A percentile compares a stretch with the other conserved stretches of the same genome.
These are phyloP conservation scores for Heliamphora exappendiculata DNA, from an alignment of 148 eudicot genomes.

Conservation along the genomic window DNA sequence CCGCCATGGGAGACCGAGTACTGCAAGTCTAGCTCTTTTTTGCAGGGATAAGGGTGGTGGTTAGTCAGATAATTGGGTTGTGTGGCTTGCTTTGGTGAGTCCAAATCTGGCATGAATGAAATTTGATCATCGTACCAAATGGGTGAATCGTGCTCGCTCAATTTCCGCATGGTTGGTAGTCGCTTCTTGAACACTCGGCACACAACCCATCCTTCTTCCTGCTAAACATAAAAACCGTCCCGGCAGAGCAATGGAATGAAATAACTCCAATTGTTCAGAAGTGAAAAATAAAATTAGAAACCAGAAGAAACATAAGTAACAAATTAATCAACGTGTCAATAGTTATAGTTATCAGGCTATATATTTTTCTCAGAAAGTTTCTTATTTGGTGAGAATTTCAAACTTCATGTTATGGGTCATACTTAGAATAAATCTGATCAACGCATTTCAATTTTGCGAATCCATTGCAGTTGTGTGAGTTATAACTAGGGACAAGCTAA, in stretches of 20 bases:
- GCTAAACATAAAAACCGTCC: conserved; percentile 1
- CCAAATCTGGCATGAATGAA: conserved; percentile 59
- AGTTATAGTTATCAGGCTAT: too few relatives aligned
- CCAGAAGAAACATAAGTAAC: not conserved
- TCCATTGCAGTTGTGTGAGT: too few relatives aligned
- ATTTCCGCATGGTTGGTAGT: conserved; percentile 40
- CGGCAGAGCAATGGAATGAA: not conserved
- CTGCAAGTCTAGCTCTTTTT: conserved; percentile 41
- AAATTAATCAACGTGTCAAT: too few relatives aligned
- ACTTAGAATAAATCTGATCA: too few relatives aligned
- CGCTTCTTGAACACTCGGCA: conserved; percentile 83
- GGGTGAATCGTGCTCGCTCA: conserved; percentile 47
- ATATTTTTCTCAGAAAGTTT: too few relatives aligned
- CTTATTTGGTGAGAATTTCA: too few relatives aligned
- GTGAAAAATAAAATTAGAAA: not conserved
- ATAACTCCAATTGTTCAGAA: not conserved
- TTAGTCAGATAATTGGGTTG: conserved; percentile 15
- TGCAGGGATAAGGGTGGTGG: conserved; percentile 33
- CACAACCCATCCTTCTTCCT: conserved; percentile 96
- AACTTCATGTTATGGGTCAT: too few relatives aligned
- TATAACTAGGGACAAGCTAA: too few relatives aligned
- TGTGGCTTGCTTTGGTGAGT: conserved; percentile 39
- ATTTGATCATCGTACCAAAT: conserved; percentile 70
- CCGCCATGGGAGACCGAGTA: conserved; percentile 40
- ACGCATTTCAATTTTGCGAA: too few relatives aligned